Base-by-base conservation (phyloP, 2,329 filamentous ascomycete genomes). In the Lachnellula arida region DNA sequence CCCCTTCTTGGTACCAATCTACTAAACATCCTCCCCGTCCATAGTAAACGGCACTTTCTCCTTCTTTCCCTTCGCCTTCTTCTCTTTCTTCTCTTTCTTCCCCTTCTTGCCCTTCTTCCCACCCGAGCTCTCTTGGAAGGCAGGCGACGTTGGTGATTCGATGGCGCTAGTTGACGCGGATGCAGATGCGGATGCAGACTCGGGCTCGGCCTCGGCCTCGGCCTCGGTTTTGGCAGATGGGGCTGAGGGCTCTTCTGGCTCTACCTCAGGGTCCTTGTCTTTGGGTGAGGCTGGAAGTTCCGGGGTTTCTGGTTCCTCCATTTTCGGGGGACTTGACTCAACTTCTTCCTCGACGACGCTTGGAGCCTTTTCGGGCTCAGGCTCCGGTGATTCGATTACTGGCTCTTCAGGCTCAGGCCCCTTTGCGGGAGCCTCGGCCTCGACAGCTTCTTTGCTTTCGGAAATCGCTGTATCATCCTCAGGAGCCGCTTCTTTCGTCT, bases 21-120 rank as follows among this genome's bases (percentile, higher is more conserved):
- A 51, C 11, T 51, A 51, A 40, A 47, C 44, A 7, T 56, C 48
- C 8, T 59, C 50, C 6, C 57, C 57, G 25, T 56, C 54, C 47
- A 56, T 46, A 4, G 15, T 46, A 40, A 56, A 59, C 11, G 44
- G 51, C 14, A 59, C 56, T 42, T 50, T 55, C 47, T 57, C 52
- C 22, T 57, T 60, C 58, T 57, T 58, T n/a, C 47, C 56, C 51
- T 59, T 58, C 35, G 43, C 32, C 35, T 53, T 43, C 40, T 54
- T 57, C 15, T 44, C 50, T 17, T 53, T 56, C 44, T 61, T 57
- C 12, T 50, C 55, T 35, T 60, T 62, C 54, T 59, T 60, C 3
- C 47, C 54, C 23, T 63, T 62, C 53, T 60, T 60, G 2, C 60
- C 60, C 23, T 55, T 58, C 40, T 58, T 60, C 25, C 53, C 53